Evolutionary conservation across 2,329 filamentous ascomycete species (phyloP).

Genomic region (Fusarium solani-melongenae): DNA sequence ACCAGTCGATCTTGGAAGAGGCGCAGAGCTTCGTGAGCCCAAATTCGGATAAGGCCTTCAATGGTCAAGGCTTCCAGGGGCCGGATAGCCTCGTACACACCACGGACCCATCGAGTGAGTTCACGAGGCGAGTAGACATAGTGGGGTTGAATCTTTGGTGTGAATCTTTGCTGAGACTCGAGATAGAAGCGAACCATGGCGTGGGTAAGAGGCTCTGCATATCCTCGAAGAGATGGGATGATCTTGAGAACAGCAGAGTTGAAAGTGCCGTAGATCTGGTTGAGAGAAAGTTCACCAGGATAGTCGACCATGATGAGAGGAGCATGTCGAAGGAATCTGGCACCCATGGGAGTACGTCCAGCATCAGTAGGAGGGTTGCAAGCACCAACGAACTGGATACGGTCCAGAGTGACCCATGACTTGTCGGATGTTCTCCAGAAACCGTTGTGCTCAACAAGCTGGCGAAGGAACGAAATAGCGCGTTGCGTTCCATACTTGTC

Average conservation of each 20-base stretch:
- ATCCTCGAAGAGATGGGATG: conserved; percentile 92
- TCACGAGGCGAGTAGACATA: conserved; percentile 99
- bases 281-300: conserved; percentile 91
- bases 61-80: conserved; percentile 88
- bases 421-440: conserved; percentile 99
- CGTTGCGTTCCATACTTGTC: conserved; percentile 98
- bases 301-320: conserved; percentile 99
- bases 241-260: conserved; percentile 97
- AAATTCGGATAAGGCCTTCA: conserved; percentile 94
- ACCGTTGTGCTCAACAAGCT: conserved; percentile 97
- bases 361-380: conserved; percentile 99
- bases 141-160: conserved; percentile 95
- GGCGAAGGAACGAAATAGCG: conserved; percentile 95
- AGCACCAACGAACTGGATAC: conserved; percentile 98
- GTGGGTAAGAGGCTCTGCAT: conserved; percentile 91
- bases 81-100: conserved; percentile 95
- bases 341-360: conserved; percentile 92
- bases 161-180: conserved; percentile 94
- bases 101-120: conserved; percentile 95
- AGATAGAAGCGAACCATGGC: conserved; percentile 98
- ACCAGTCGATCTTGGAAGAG: conserved; percentile 98
- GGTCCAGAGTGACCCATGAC: conserved; percentile 96
- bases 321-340: conserved; percentile 93
- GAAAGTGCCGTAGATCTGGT: conserved; percentile 99
- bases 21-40: conserved; percentile 96